phyloP scores from a whole-genome alignment of 352 stramenopile genomes.

The Phytopythium aichiense region DNA sequence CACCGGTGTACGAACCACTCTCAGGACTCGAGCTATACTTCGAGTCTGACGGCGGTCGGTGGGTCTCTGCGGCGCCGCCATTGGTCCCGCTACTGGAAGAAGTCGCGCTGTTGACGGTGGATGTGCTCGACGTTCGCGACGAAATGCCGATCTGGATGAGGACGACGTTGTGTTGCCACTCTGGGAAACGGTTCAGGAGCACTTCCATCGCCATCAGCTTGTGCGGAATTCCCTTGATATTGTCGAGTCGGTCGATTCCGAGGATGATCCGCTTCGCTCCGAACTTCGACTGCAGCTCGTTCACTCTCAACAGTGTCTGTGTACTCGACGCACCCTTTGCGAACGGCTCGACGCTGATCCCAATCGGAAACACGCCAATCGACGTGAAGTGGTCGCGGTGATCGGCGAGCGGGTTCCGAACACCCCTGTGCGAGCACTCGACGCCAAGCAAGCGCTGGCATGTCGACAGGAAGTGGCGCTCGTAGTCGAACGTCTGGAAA shows the following conservation, averaged over 20 bases:
- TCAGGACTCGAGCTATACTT: constrained; percentile 10
- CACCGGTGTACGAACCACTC: not conserved
- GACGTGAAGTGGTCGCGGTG: constrained; percentile 81
- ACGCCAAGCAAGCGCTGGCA: constrained; percentile 72
- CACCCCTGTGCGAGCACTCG: constrained; percentile 69
- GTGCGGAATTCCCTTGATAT: constrained; percentile 89
- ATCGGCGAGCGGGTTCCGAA: constrained; percentile 60
- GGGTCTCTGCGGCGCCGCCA: constrained; percentile 3
- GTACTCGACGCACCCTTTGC: constrained; percentile 51
- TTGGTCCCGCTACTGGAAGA: constrained; percentile 8
- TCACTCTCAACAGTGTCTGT: constrained; percentile 55
- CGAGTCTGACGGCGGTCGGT: not conserved
- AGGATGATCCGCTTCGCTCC: constrained; percentile 81
- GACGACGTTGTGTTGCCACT: constrained; percentile 94
- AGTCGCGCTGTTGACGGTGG: constrained; percentile 8
- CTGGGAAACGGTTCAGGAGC: constrained; percentile 78
- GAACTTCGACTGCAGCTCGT: constrained; percentile 74
- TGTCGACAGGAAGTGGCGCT: constrained; percentile 83
- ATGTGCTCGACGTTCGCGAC: constrained; percentile 35
- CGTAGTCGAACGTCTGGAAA: constrained; percentile 91
- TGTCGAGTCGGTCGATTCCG: constrained; percentile 81
- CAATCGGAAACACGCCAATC: constrained; percentile 85
- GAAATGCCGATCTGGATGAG: constrained; percentile 96
- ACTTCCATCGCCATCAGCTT: constrained; percentile 87
- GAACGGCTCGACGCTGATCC: constrained; percentile 84